Evolutionary conservation across 2,329 filamentous ascomycete species (phyloP), one percentile per base, ranked within the genome.

Genomic region (Rutstroemia sydowiana): DNA sequence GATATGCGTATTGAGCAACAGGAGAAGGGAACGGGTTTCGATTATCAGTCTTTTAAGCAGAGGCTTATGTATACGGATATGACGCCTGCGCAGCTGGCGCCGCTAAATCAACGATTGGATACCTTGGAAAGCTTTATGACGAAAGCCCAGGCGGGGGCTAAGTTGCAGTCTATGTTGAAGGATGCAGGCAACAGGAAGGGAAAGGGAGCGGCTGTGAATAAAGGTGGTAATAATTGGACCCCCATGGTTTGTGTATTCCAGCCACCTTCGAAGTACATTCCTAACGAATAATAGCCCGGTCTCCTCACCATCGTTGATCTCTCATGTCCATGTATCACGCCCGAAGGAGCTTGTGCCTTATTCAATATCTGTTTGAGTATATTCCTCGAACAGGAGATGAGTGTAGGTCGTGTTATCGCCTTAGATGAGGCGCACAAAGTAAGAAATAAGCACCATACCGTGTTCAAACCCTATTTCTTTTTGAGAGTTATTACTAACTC

Each of bases 361-460:
- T 92, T 92, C 66, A 82, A 85, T 48, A 84, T 90, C 37, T 85
- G 80, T 18, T 70, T 92, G 1, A 74, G 74, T 2, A 68, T 87
- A 0, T 88, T 88, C 61, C 66, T 88, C 0, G 77, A 84, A 53
- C 72, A 79, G 43, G 66, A 73, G 0, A 57, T 59, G 0, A 58
- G 65, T 0, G 61, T 74, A 0, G 80, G 84, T 0, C 75, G 81
- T 4, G 71, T 90, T 34, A 68, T 91, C 13, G 85, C 84, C 0
- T 70, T 91, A 0, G 87, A 92, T 56, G 86, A 92, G 63, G 87
- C 87, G 0, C 87, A 93, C 63, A 90, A 90, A 60, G 76, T 78
- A 65, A 45, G n/a, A n/a, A n/a, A n/a, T n/a, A n/a, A n/a, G n/a
- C n/a, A n/a, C n/a, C n/a, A n/a, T n/a, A n/a, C n/a, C n/a, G n/a